Conservation (phyloP, 495 filamentous ascomycete species). For the Jackrogersella multiformis region DNA sequence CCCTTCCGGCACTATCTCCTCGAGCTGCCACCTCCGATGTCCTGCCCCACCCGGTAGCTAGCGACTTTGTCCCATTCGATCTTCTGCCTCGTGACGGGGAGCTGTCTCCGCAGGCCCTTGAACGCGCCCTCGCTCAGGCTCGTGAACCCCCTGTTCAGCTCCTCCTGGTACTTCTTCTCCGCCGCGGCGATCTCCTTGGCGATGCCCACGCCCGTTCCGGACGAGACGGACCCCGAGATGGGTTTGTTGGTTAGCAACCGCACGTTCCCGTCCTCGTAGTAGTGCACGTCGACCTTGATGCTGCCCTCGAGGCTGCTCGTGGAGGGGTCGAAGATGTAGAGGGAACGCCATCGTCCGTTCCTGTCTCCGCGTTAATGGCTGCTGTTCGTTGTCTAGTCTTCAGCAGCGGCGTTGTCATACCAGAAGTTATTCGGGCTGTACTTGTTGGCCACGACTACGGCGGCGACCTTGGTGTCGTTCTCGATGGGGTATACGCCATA, state of each 20-base stretch:
- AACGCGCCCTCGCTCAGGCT: constrained; percentile 92
- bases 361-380: constrained; percentile 50
- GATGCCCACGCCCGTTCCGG: constrained; percentile 71
- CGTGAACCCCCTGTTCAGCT: constrained; percentile 89
- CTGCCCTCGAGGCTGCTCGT: constrained; percentile 68
- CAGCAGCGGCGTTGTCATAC: constrained; percentile 52
- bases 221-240: constrained; percentile 65
- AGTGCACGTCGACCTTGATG: constrained; percentile 92
- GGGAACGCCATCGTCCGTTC: constrained; percentile 95
- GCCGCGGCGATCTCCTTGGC: constrained; percentile 75
- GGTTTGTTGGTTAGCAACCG: constrained; percentile 86
- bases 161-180: constrained; percentile 96
- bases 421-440: constrained; percentile 98
- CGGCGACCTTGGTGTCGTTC: constrained; percentile 76
- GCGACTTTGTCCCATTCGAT: constrained; percentile 99
- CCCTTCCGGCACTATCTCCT: constrained; percentile 49
- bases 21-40: constrained; percentile 67
- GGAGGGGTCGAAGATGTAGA: constrained; percentile 78
- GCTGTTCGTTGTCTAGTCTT: not conserved
- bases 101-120: constrained; percentile 88
- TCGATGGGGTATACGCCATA: constrained; percentile 83
- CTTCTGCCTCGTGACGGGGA: constrained; percentile 97
- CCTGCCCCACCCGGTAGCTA: constrained; percentile 86
- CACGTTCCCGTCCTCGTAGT: constrained; percentile 99
- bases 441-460: constrained; percentile 90